phyloP scores from a whole-genome alignment of 495 filamentous ascomycete genomes.

The Terfezia boudieri region DNA sequence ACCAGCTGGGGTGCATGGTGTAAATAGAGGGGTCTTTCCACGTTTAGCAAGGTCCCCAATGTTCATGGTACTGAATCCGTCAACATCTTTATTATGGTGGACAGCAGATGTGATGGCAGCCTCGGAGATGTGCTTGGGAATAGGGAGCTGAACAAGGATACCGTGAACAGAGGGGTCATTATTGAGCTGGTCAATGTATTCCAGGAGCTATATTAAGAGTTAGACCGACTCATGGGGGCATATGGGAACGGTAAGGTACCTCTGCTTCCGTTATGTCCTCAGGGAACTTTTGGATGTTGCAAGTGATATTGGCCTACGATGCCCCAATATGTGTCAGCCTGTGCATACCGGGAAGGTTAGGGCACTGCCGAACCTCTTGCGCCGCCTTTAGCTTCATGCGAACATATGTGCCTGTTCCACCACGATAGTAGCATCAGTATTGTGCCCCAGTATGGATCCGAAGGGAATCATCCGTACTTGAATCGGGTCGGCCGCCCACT shows the following conservation, averaged over 20 bases:
- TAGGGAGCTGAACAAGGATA: constrained; percentile 78
- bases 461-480: constrained; percentile 36
- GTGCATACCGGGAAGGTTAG: too few relatives aligned
- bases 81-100: constrained; percentile 84
- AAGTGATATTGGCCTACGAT: constrained; percentile 60
- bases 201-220: constrained; percentile 32
- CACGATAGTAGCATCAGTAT: not conserved
- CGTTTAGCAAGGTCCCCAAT: constrained; percentile 93
- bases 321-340: too few relatives aligned
- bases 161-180: constrained; percentile 73
- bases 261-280: constrained; percentile 65
- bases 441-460: not conserved
- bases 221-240: not conserved
- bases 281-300: constrained; percentile 61
- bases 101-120: constrained; percentile 75
- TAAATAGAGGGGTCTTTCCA: constrained; percentile 66
- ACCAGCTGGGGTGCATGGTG: constrained; percentile 88
- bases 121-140: constrained; percentile 76
- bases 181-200: constrained; percentile 60
- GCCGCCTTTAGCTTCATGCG: constrained; percentile 98
- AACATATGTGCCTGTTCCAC: constrained; percentile 66
- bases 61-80: constrained; percentile 82
- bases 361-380: constrained; percentile 40
- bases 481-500: constrained; percentile 83
- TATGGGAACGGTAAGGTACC: not conserved